Percentiles rank a stretch among this genome's conserved stretches.
phyloP scores from a whole-genome alignment of 192 early-diverging fungal genomes.

The Rhizophagus clarus region DNA sequence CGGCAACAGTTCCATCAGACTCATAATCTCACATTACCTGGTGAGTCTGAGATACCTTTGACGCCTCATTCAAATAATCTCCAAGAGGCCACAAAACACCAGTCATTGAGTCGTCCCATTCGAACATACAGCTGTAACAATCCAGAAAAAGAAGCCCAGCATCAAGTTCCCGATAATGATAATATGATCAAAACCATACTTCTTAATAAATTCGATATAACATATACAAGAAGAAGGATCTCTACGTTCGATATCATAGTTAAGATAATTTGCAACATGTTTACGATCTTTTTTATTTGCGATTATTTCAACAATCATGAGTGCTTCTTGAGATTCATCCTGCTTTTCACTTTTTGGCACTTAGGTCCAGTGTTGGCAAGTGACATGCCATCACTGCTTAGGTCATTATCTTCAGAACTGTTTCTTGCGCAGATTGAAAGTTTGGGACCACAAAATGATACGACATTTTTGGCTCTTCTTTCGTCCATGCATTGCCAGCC shows the following conservation, averaged over 20 bases:
- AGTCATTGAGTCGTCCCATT: conserved; percentile 4
- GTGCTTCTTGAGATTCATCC: neutral
- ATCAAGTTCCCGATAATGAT: neutral
- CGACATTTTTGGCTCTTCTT: neutral
- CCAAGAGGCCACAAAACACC: conserved; percentile 4
- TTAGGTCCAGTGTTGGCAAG: too few relatives aligned
- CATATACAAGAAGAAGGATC: neutral
- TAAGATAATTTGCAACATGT: conserved; percentile 10
- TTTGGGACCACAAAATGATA: conserved; percentile 24
- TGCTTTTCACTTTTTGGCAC: neutral
- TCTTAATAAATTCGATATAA: neutral
- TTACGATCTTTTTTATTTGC: conserved; percentile 24
- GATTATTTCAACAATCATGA: conserved; percentile 16
- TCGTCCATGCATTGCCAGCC: conserved; percentile 1
- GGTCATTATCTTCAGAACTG: neutral
- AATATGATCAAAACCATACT: conserved; percentile 24
- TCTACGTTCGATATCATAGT: neutral
- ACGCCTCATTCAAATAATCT: neutral
- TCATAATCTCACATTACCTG: neutral
- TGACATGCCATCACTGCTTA: too few relatives aligned
- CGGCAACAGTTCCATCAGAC: neutral
- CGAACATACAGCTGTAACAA: conserved; percentile 8
- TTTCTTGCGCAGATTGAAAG: neutral
- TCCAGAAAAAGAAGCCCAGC: conserved; percentile 25
- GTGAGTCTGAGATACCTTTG: conserved; percentile 2